Base-by-base conservation (phyloP, 75 land plant species). In the Cryptomeria japonica region DNA sequence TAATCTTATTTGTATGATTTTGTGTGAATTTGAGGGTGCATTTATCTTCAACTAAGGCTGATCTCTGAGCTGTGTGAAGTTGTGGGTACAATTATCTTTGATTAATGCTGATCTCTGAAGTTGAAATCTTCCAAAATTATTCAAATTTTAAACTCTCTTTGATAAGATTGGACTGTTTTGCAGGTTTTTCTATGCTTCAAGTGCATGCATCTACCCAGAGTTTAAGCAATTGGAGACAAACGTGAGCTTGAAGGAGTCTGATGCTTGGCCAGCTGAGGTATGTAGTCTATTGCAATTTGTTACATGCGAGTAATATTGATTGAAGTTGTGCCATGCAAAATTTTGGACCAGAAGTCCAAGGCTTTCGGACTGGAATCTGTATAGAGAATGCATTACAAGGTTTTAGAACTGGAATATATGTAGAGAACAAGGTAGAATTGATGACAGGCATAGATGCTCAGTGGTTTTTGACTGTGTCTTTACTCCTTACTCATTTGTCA, bases 201-300 rank as follows among this genome's bases (percentile, higher is more conserved):
- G 97, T 88, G 97, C 97, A 56, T 96, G 97, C 84, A 96, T 97
- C 14, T 97, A 97, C 88, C 98, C 97, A n/a, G 98, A 97, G 80
- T 97, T 96, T 88, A 97, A 96, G 90, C 98, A 97, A 87, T 88
- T 97, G 89, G 98, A 96, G n/a, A 96, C 97, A 2, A 94, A 97
- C 87, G 96, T 95, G 86, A 96, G 97, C 89, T 89, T 97, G 91
- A 97, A 97, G 91, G 98, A 97, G 88, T 93, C 98, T 47, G 98
- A 97, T 90, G 98, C 98, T 12, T 97, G 98, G 98, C 98, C 97
- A 86, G 98, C 98, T 16, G 96, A 96, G 97, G 98, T 96, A 89
- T 88, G 86, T 78, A 34, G 76, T 53, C 78, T 51, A 2, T 51
- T 51, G 13, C 55, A 51, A 51, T 51, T 28, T 36, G 12, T 61